A percentile compares a stretch with the other conserved stretches of the same genome.
phyloP scores from a whole-genome alignment of 1,284 basidiomycete genomes.

The Cryptococcus sp. region DNA sequence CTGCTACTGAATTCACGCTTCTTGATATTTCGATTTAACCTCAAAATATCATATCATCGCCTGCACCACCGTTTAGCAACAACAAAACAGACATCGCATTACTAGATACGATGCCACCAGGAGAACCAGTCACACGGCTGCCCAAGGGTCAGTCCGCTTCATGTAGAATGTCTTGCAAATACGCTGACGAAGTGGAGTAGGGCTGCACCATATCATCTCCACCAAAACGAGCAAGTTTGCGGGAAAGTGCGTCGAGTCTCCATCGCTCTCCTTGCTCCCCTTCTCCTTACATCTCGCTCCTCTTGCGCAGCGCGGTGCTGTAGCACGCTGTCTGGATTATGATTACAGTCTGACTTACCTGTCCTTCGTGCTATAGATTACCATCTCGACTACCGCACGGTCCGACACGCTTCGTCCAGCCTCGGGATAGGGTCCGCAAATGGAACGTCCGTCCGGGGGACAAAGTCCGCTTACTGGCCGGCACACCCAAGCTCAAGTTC shows the following conservation, averaged over 20 bases:
- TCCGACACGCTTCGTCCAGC: conserved; percentile 36
- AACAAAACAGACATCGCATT: too few relatives aligned
- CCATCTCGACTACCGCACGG: conserved; percentile 39
- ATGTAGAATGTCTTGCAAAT: background rate
- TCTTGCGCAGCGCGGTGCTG: too few relatives aligned
- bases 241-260: conserved; percentile 4
- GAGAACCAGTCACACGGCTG: conserved; percentile 16
- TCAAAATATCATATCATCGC: too few relatives aligned
- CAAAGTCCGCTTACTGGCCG: conserved; percentile 46
- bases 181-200: conserved; percentile 9
- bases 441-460: conserved; percentile 52
- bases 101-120: background rate
- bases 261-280: background rate
- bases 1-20: too few relatives aligned
- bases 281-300: background rate
- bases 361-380: conserved; percentile 17
- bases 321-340: background rate
- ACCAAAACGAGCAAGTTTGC: conserved; percentile 21
- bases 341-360: background rate
- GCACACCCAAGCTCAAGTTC: conserved; percentile 44
- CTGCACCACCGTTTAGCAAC: too few relatives aligned
- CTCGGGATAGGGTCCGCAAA: conserved; percentile 38
- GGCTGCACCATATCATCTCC: conserved; percentile 38
- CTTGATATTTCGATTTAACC: too few relatives aligned
- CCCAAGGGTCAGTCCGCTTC: conserved; percentile 20